Conservation (phyloP, 2,329 filamentous ascomycete species). For the Lithohypha guttulata region DNA sequence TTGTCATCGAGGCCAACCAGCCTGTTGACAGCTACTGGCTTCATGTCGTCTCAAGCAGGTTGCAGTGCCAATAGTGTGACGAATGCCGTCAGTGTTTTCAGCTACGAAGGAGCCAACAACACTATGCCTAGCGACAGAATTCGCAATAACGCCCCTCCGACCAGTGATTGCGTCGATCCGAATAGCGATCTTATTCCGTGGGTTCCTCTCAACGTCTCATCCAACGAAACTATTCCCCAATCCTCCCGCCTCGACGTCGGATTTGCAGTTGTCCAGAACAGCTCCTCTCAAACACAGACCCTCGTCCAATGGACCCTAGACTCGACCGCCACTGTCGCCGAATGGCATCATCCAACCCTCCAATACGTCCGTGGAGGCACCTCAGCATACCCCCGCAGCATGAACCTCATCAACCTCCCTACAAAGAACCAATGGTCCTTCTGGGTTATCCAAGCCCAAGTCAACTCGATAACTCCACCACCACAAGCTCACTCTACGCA, state of each 20-base stretch:
- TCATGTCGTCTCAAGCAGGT: conserved; percentile 16
- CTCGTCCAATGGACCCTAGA: conserved; percentile 26
- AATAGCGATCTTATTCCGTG: conserved; percentile 20
- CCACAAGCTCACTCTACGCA: conserved; percentile 26
- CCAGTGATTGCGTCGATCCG: conserved; percentile 16
- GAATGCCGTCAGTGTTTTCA: conserved; percentile 22
- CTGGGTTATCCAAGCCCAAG: conserved; percentile 39
- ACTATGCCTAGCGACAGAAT: conserved; percentile 10
- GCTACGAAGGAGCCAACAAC: conserved; percentile 20
- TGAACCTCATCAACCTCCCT: conserved; percentile 33
- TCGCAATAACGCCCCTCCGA: conserved; percentile 13
- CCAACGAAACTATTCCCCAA: conserved; percentile 17
- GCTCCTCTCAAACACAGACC: conserved; percentile 12
- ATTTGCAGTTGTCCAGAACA: conserved; percentile 16
- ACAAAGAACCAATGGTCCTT: conserved; percentile 29
- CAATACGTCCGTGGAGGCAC: conserved; percentile 34
- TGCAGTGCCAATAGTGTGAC: conserved; percentile 18
- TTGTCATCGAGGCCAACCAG: conserved; percentile 35
- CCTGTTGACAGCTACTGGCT: conserved; percentile 30
- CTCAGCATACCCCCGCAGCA: conserved; percentile 29
- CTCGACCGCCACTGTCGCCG: conserved; percentile 32
- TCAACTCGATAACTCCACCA: conserved; percentile 22
- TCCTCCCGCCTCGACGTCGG: conserved; percentile 17
- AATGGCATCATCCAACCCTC: conserved; percentile 36
- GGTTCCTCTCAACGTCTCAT: conserved; percentile 20